Evolutionary conservation across 139 green algal species (phyloP).

Genomic region (Ettlia oleoabundans): DNA sequence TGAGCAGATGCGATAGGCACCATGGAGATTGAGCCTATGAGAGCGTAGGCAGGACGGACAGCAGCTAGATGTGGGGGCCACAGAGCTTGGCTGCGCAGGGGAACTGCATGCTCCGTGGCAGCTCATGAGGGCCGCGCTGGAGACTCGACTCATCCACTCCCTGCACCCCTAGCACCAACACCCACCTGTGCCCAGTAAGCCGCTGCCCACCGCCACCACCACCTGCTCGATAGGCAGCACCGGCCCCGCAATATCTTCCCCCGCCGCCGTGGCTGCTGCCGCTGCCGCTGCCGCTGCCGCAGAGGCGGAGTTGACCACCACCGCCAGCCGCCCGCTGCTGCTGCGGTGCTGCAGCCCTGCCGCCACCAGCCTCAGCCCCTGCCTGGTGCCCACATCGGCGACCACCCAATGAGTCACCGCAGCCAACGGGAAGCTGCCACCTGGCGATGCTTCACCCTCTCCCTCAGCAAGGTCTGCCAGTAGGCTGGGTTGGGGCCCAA

Average conservation of each 20-base stretch:
- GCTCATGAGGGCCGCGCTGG: background rate
- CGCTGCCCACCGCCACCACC: slow-evolving; percentile 7
- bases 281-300: background rate
- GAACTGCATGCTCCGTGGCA: too few relatives aligned
- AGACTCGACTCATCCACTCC: too few relatives aligned
- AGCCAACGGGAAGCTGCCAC: background rate
- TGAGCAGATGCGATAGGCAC: background rate
- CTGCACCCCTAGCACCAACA: too few relatives aligned
- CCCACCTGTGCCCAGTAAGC: slow-evolving; percentile 5
- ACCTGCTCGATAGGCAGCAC: slow-evolving; percentile 13
- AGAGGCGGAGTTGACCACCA: slow-evolving; percentile 49
- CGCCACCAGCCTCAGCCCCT: slow-evolving; percentile 32
- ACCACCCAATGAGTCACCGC: slow-evolving; percentile 76
- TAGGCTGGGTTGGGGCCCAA: slow-evolving; percentile 6
- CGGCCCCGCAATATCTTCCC: background rate
- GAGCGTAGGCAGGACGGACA: too few relatives aligned
- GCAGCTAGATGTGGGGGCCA: too few relatives aligned
- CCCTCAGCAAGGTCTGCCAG: slow-evolving; percentile 27
- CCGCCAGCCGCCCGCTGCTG: slow-evolving; percentile 33
- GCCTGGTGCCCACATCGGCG: slow-evolving; percentile 50
- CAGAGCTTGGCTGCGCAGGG: background rate
- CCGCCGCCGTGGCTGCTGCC: too few relatives aligned
- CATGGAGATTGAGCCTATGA: too few relatives aligned
- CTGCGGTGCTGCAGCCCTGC: slow-evolving; percentile 37
- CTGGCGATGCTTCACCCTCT: slow-evolving; percentile 35